A percentile compares a stretch with the other conserved stretches of the same genome.
phyloP scores from a whole-genome alignment of 257 asterid genomes.

The Petrea volubilis region DNA sequence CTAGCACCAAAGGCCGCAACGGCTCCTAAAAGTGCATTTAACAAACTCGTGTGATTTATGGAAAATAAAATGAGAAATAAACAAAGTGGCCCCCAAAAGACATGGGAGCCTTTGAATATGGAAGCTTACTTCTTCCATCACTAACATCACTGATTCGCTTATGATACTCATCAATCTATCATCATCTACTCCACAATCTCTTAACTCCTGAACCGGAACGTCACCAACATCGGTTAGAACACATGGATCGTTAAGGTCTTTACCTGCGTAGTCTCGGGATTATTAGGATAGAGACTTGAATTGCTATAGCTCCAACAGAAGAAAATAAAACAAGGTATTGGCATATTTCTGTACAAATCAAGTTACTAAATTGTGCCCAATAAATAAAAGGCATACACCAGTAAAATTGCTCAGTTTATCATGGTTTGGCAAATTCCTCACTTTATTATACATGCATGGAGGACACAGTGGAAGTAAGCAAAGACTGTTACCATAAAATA shows the following conservation, averaged over 20 bases:
- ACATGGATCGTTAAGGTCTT: conserved; percentile 80
- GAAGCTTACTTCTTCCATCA: conserved; percentile 83
- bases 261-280: conserved; percentile 51
- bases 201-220: conserved; percentile 90
- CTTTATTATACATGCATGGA: too few relatives aligned
- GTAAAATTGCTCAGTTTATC: too few relatives aligned
- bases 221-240: conserved; percentile 93
- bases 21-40: conserved; percentile 54
- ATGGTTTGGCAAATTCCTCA: too few relatives aligned
- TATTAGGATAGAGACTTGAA: conserved; percentile 10
- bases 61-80: neutral
- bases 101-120: conserved; percentile 22
- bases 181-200: conserved; percentile 93
- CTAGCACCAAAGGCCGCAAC: conserved; percentile 89
- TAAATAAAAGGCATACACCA: too few relatives aligned
- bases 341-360: neutral
- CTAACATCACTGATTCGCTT: conserved; percentile 91
- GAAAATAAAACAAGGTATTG: neutral
- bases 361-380: too few relatives aligned
- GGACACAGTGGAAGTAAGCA: neutral
- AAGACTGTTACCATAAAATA: neutral
- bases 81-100: neutral
- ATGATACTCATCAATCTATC: conserved; percentile 82
- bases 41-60: conserved; percentile 10
- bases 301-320: neutral